Percentiles rank a stretch among this genome's conserved stretches.
Conservation (phyloP, 805 yeast species). For the Yueomyces sp. region DNA sequence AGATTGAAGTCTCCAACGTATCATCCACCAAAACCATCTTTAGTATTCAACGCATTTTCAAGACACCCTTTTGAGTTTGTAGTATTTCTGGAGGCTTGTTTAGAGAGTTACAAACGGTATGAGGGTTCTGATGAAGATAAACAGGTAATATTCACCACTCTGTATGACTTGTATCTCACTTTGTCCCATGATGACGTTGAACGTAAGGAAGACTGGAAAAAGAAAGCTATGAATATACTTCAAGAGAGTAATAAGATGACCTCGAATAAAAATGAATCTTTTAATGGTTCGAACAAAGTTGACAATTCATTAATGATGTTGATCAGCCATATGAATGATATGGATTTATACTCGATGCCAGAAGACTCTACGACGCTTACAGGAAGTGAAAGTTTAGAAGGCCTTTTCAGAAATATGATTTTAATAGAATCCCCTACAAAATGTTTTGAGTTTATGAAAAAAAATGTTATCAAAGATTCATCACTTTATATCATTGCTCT, state of each 20-base stretch:
- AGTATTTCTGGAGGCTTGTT: conserved; percentile 81
- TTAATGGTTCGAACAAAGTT: conserved; percentile 2
- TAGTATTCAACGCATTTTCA: conserved; percentile 79
- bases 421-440: conserved; percentile 42
- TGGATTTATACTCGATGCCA: conserved; percentile 29
- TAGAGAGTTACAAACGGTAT: conserved; percentile 61
- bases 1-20: conserved; percentile 46
- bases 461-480: conserved; percentile 49
- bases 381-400: conserved; percentile 2
- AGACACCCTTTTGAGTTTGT: conserved; percentile 81
- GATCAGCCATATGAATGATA: conserved; percentile 29
- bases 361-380: conserved; percentile 17
- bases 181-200: conserved; percentile 32
- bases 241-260: conserved; percentile 34
- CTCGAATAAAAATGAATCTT: conserved; percentile 31
- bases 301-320: conserved; percentile 24
- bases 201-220: conserved; percentile 41
- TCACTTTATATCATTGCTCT: conserved; percentile 56
- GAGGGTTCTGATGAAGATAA: conserved; percentile 59
- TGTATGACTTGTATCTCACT: conserved; percentile 69
- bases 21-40: conserved; percentile 80
- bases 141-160: conserved; percentile 58
- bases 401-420: conserved; percentile 49
- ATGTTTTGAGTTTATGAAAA: conserved; percentile 43
- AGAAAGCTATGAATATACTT: conserved; percentile 46